Conservation (phyloP, 257 asterid genomes). For the Capsicum baccatum region DNA sequence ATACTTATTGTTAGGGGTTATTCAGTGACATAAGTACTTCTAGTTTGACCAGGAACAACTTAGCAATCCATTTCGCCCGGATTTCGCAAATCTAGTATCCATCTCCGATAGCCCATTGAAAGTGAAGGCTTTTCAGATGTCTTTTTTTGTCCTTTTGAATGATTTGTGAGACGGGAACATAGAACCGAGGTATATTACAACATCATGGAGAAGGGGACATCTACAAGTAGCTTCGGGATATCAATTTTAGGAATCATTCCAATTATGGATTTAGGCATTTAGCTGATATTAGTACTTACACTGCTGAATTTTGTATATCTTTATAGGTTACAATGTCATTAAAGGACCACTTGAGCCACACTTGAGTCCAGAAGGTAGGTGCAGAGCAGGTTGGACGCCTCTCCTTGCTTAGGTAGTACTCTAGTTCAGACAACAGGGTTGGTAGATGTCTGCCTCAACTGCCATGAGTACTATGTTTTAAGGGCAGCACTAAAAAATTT, state of each 20-base stretch:
- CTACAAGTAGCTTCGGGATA: conserved; percentile 4
- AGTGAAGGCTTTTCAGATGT: background rate
- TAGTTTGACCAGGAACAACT: background rate
- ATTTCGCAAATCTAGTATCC: background rate
- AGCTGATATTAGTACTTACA: background rate
- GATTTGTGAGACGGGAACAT: conserved; percentile 6
- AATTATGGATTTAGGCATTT: background rate
- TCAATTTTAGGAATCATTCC: background rate
- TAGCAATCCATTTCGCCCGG: background rate
- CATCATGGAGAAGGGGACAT: conserved; percentile 2
- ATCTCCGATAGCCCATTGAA: background rate
- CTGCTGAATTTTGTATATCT: background rate
- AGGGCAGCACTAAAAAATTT: background rate
- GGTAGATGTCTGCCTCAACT: no score
- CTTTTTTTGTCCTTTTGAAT: background rate
- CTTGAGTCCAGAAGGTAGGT: conserved; percentile 5
- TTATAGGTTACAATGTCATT: background rate
- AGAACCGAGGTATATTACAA: background rate
- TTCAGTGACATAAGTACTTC: background rate
- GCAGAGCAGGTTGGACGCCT: background rate
- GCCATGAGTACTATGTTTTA: no score
- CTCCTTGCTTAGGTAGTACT: background rate
- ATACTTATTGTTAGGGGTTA: background rate
- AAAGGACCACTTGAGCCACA: conserved; percentile 13
- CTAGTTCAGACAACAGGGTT: no score